Percentiles rank a stretch among this genome's conserved stretches.
Evolutionary conservation across 306 rosid genomes (phyloP).

Genomic region (Inga laurina): DNA sequence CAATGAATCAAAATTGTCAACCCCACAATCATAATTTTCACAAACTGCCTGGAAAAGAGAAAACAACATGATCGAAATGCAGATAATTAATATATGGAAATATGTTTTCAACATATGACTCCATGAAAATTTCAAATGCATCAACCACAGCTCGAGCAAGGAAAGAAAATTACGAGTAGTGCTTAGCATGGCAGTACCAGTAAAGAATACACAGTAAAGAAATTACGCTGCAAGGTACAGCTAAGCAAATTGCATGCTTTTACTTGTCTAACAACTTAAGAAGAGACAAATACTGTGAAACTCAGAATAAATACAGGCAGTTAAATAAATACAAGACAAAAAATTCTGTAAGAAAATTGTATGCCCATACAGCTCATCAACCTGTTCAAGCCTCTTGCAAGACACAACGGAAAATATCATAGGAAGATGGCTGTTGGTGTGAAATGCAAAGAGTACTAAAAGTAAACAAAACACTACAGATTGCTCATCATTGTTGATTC

Average conservation of each 20-base stretch:
- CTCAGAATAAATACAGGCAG: slow-evolving; percentile 12
- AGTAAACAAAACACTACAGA: neutral
- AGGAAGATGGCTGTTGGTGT: slow-evolving; percentile 3
- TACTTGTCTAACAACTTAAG: no score
- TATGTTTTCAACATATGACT: neutral
- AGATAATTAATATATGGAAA: neutral
- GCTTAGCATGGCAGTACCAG: neutral
- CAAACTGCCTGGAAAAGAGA: slow-evolving; percentile 68
- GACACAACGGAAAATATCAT: neutral
- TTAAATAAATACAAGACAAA: slow-evolving; percentile 21
- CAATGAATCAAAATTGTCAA: slow-evolving; percentile 62
- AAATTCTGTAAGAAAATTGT: neutral
- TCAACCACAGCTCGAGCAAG: neutral
- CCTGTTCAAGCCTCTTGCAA: neutral
- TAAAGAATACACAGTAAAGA: neutral
- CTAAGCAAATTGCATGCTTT: neutral
- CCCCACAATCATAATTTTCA: slow-evolving; percentile 58
- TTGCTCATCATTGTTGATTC: neutral
- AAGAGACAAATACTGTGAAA: neutral
- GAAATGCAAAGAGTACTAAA: neutral
- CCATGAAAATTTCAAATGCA: neutral
- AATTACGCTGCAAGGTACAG: neutral
- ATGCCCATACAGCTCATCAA: neutral
- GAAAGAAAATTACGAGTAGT: neutral
- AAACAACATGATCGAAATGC: slow-evolving; percentile 2